Conservation (phyloP, 1,284 basidiomycete genomes). For the Mycosarcoma maydis region DNA sequence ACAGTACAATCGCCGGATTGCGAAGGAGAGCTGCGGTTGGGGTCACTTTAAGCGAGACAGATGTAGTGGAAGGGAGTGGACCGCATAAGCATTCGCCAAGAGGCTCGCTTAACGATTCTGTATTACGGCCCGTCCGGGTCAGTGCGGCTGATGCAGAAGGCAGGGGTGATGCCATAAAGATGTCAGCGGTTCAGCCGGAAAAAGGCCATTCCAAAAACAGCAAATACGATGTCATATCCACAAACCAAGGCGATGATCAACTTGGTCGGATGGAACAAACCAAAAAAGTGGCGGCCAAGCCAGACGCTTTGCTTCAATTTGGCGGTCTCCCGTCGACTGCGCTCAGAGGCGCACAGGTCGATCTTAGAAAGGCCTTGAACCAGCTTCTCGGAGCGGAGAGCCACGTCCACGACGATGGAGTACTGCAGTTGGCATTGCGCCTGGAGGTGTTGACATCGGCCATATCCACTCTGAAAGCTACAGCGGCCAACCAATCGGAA, state of each 20-base stretch:
- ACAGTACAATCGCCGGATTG: slow-evolving; percentile 12
- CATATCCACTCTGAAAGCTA: neutral
- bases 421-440: slow-evolving; percentile 11
- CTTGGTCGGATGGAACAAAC: neutral
- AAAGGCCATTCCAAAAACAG: neutral
- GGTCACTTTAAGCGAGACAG: neutral
- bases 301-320: slow-evolving; percentile 44
- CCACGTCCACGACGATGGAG: neutral
- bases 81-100: neutral
- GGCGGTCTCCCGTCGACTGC: slow-evolving; percentile 40
- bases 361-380: slow-evolving; percentile 29
- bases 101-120: neutral
- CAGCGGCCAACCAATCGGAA: no score
- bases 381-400: slow-evolving; percentile 8
- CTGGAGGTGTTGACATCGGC: slow-evolving; percentile 7
- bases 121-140: neutral
- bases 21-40: slow-evolving; percentile 9
- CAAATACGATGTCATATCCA: neutral
- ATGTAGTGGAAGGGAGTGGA: neutral
- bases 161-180: neutral
- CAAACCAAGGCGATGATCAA: no score
- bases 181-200: neutral
- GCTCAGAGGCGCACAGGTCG: slow-evolving; percentile 36
- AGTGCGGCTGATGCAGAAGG: neutral
- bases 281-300: neutral